phyloP scores from a whole-genome alignment of 2,329 filamentous ascomycete species.

The Lomentospora prolificans region DNA sequence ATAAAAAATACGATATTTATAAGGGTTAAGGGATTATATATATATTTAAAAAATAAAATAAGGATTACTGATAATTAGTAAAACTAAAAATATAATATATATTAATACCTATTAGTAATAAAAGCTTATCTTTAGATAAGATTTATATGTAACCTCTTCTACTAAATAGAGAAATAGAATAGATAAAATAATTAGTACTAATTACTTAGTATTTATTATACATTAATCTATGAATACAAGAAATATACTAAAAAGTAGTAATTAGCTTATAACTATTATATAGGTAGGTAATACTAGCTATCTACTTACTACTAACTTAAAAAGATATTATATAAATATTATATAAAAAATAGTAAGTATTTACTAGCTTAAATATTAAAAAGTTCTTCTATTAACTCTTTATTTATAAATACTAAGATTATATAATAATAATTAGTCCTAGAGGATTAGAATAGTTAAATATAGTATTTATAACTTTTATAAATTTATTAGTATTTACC shows the following conservation, averaged over 20 bases:
- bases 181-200: not conserved
- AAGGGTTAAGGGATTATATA: no score
- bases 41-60: no score
- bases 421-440: not conserved
- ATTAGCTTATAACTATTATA: not conserved
- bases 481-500: not conserved
- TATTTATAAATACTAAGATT: not conserved
- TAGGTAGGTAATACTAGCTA: no score
- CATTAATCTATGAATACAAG: not conserved
- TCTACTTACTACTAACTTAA: no score
- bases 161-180: not conserved
- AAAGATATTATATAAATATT: not conserved
- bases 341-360: not conserved
- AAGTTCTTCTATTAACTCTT: not conserved
- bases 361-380: no score
- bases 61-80: no score
- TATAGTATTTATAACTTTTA: conserved; percentile 3
- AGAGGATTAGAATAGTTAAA: not conserved
- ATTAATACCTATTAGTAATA: no score
- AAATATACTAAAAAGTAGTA: not conserved
- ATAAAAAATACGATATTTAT: no score
- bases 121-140: no score
- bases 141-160: no score
- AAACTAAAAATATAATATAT: no score
- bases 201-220: not conserved